These are phyloP conservation scores for Allium sativum DNA, from an alignment of 106 monocot genomes.

Conservation along the genomic window DNA sequence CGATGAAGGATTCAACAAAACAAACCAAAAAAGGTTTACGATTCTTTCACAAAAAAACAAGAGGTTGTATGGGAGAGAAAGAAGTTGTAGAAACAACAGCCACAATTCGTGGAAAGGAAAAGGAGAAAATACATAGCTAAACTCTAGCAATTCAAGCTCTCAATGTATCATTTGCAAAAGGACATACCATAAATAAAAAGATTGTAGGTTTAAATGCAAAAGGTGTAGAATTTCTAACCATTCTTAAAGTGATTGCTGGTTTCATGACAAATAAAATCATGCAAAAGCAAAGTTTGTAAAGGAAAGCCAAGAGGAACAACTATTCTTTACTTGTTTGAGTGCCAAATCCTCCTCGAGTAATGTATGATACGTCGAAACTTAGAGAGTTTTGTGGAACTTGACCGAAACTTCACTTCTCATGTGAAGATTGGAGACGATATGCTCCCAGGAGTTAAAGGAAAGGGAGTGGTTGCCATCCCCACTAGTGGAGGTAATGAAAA, in stretches of 20 bases:
- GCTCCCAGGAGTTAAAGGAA: not conserved
- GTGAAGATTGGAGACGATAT: not conserved
- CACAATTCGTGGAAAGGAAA: not conserved
- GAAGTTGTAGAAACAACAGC: not conserved
- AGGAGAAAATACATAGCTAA: not conserved
- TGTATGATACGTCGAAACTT: not conserved
- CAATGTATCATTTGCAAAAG: not conserved
- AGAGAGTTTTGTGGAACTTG: not conserved
- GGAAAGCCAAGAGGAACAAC: no score
- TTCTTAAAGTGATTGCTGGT: slow-evolving; percentile 1
- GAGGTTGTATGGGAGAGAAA: not conserved
- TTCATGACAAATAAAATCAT: not conserved
- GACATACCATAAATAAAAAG: not conserved
- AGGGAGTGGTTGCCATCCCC: slow-evolving; percentile 4
- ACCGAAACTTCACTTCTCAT: not conserved
- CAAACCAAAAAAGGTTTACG: not conserved
- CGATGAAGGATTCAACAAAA: not conserved
- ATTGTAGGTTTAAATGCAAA: slow-evolving; percentile 5
- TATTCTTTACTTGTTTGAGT: not conserved
- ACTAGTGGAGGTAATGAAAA: slow-evolving; percentile 3
- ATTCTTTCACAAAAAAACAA: not conserved
- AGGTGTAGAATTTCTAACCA: no score
- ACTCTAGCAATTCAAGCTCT: not conserved
- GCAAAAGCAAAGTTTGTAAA: not conserved
- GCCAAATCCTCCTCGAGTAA: not conserved